These are phyloP conservation scores for Apiotrichum mycotoxinovorans DNA, from an alignment of 1,284 basidiomycete genomes.

Conservation along the genomic window DNA sequence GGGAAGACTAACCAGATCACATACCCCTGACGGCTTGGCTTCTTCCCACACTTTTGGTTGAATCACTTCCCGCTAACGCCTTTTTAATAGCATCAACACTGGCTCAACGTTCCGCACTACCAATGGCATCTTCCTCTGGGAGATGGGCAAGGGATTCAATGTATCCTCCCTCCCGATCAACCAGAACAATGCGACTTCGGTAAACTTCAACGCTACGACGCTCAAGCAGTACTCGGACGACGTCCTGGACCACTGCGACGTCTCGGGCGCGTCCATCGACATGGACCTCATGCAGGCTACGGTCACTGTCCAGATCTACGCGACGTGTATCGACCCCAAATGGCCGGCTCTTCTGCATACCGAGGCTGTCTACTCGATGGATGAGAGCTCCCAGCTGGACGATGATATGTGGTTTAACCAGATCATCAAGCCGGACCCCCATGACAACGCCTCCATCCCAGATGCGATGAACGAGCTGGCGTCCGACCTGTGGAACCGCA, in stretches of 20 bases:
- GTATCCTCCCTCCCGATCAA: conserved; percentile 1
- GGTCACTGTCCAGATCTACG: conserved; percentile 17
- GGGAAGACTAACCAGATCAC: too few species aligned
- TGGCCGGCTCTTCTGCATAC: conserved; percentile 20
- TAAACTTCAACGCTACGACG: conserved; percentile 20
- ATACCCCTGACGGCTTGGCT: neutral
- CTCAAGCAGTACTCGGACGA: conserved; percentile 18
- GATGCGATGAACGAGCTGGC: conserved; percentile 14
- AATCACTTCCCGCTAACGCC: neutral
- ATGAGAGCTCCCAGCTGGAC: conserved; percentile 10
- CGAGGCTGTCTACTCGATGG: conserved; percentile 13
- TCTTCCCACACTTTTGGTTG: too few species aligned
- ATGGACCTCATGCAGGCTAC: conserved; percentile 19
- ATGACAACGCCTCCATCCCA: conserved; percentile 6
- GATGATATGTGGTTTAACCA: conserved; percentile 14
- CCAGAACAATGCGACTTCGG: conserved; percentile 8
- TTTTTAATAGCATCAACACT: conserved; percentile 9
- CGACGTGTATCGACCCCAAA: conserved; percentile 24
- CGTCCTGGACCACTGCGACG: conserved; percentile 18
- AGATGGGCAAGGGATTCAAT: conserved; percentile 26
- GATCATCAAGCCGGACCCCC: conserved; percentile 8
- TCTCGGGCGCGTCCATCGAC: conserved; percentile 17
- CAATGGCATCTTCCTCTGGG: conserved; percentile 22
- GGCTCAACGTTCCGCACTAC: conserved; percentile 19
- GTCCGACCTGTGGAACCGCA: conserved; percentile 18